A percentile compares a stretch with the other conserved stretches of the same genome.
phyloP scores from a whole-genome alignment of 345 rosid species.

The Erucastrum elatum region DNA sequence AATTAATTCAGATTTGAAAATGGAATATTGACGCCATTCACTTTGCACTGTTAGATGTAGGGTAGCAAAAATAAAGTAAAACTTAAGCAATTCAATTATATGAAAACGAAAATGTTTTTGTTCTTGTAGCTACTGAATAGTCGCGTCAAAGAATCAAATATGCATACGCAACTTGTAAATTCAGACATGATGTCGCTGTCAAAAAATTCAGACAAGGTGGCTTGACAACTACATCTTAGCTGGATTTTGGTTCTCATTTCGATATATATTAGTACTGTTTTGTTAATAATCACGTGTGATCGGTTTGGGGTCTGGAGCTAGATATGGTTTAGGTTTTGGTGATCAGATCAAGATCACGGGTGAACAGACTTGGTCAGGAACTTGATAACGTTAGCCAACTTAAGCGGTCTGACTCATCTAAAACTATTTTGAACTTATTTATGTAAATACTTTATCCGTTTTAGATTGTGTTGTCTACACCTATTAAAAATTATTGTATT shows the following conservation, averaged over 20 bases:
- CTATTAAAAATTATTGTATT: too few relatives aligned
- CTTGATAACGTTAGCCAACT: not conserved
- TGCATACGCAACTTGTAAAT: conserved; percentile 13
- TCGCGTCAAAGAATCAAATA: not conserved
- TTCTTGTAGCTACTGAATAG: not conserved
- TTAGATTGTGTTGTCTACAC: too few relatives aligned
- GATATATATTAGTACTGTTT: not conserved
- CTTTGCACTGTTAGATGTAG: not conserved
- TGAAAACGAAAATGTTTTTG: not conserved
- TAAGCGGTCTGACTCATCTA: not conserved
- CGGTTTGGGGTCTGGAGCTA: not conserved
- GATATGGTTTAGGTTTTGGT: not conserved
- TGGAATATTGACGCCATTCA: not conserved
- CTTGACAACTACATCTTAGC: not conserved
- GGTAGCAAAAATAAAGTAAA: not conserved
- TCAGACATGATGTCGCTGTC: conserved; percentile 4
- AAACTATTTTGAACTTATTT: too few relatives aligned
- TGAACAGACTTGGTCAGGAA: not conserved
- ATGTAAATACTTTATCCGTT: too few relatives aligned
- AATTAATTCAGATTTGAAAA: not conserved
- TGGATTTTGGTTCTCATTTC: not conserved
- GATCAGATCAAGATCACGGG: not conserved
- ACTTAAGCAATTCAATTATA: not conserved
- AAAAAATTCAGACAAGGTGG: not conserved
- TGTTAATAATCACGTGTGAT: not conserved